These are phyloP conservation scores for Puccinia hordei DNA, from an alignment of 1,284 basidiomycete species.

Conservation along the genomic window DNA sequence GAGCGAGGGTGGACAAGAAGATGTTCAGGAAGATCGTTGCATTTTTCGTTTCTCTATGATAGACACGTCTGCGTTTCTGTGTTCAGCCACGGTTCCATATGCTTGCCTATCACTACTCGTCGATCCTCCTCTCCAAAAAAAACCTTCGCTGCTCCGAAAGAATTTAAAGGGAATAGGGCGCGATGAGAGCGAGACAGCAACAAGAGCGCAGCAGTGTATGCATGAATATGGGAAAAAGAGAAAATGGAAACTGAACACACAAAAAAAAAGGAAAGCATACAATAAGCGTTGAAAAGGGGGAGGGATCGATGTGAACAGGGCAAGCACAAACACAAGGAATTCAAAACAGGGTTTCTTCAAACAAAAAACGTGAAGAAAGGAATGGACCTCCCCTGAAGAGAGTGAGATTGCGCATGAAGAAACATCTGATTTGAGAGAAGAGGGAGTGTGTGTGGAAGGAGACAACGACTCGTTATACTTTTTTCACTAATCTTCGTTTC, in stretches of 20 bases:
- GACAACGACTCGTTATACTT: constrained; percentile 31
- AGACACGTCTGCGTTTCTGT: not conserved
- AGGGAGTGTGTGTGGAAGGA: constrained; percentile 8
- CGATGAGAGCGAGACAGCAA: constrained; percentile 24
- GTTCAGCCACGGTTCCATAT: not conserved
- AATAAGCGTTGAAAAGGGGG: constrained; percentile 17
- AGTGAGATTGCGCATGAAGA: not conserved
- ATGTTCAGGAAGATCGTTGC: too few relatives aligned
- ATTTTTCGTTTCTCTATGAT: not conserved
- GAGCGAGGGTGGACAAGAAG: too few relatives aligned
- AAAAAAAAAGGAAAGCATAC: constrained; percentile 26
- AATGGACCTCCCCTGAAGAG: constrained; percentile 1
- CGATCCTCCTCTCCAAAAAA: not conserved
- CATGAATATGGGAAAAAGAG: not conserved
- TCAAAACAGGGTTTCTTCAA: constrained; percentile 16
- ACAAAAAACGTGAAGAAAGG: not conserved
- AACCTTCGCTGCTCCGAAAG: not conserved
- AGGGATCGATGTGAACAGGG: constrained; percentile 17
- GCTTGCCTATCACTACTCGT: not conserved
- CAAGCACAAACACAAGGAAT: constrained; percentile 15
- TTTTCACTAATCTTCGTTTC: constrained; percentile 26
- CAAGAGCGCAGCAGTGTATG: constrained; percentile 22
- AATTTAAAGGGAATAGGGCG: not conserved
- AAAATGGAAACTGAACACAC: constrained; percentile 15
- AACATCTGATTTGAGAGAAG: constrained; percentile 13